A percentile compares a stretch with the other conserved stretches of the same genome.
Evolutionary conservation across 257 asterid species (phyloP).

Genomic region (Solanum sejunctum): DNA sequence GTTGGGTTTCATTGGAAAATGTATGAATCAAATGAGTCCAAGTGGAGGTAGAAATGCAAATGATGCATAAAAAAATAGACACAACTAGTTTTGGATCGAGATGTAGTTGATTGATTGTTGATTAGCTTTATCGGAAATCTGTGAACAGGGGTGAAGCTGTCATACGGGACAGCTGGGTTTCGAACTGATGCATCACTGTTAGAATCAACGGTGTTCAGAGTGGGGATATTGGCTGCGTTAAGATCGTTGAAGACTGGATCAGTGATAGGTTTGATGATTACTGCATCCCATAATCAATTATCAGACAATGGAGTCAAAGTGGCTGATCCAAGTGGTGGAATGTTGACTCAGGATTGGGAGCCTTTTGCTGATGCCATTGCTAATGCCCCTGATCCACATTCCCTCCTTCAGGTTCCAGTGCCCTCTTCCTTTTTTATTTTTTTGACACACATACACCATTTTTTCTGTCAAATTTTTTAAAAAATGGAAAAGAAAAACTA

Average conservation of each 20-base stretch:
- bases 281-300: constrained; percentile 79
- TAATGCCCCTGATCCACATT: constrained; percentile 48
- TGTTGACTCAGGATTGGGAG: constrained; percentile 94
- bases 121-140: background rate
- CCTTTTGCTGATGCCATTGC: constrained; percentile 76
- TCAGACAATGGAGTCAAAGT: constrained; percentile 84
- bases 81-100: background rate
- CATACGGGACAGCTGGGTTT: constrained; percentile 90
- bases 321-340: constrained; percentile 86
- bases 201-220: constrained; percentile 67
- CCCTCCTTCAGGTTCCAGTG: constrained; percentile 50
- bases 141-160: constrained; percentile 44
- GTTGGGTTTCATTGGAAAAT: background rate
- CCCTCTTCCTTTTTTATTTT: background rate
- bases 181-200: constrained; percentile 63
- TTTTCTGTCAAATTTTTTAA: background rate
- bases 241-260: constrained; percentile 69
- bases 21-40: background rate
- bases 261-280: constrained; percentile 71
- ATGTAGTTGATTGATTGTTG: background rate
- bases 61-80: background rate
- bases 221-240: constrained; percentile 81
- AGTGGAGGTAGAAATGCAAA: background rate
- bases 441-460: background rate
- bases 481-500: background rate